phyloP scores from a whole-genome alignment of 169 alveolate genomes.

The Eimeria necatrix region DNA sequence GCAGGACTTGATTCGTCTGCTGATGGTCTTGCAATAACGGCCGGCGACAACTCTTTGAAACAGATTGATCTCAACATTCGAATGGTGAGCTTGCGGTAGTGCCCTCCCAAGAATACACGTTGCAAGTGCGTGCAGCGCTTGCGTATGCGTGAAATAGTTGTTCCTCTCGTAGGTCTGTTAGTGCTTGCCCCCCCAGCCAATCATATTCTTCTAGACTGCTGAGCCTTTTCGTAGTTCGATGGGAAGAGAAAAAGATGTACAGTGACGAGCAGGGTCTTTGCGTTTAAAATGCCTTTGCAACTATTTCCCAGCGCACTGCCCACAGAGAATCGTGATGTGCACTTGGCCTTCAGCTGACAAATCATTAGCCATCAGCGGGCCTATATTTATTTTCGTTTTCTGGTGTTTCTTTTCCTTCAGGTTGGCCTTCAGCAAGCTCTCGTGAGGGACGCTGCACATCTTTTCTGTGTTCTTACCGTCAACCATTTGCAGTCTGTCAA shows the following conservation, averaged over 20 bases:
- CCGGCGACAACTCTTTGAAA: not conserved
- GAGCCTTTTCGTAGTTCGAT: too few species aligned
- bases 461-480: constrained; percentile 1
- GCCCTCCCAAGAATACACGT: too few species aligned
- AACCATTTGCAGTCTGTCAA: not conserved
- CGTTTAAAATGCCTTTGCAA: not conserved
- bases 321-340: too few species aligned
- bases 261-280: not conserved
- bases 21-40: not conserved
- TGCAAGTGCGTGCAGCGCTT: too few species aligned
- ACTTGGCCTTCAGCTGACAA: too few species aligned
- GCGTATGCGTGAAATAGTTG: not conserved
- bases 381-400: not conserved
- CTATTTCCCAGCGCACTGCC: not conserved
- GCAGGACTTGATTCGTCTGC: not conserved
- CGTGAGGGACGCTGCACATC: constrained; percentile 21
- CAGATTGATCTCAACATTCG: constrained; percentile 58
- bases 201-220: too few species aligned
- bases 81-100: constrained; percentile 11
- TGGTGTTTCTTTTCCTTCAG: not conserved
- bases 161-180: not conserved
- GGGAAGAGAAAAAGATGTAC: too few species aligned
- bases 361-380: too few species aligned
- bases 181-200: too few species aligned
- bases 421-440: constrained; percentile 45